Base-by-base conservation (phyloP, 2,329 filamentous ascomycete genomes). In the Didymella keratinophila region DNA sequence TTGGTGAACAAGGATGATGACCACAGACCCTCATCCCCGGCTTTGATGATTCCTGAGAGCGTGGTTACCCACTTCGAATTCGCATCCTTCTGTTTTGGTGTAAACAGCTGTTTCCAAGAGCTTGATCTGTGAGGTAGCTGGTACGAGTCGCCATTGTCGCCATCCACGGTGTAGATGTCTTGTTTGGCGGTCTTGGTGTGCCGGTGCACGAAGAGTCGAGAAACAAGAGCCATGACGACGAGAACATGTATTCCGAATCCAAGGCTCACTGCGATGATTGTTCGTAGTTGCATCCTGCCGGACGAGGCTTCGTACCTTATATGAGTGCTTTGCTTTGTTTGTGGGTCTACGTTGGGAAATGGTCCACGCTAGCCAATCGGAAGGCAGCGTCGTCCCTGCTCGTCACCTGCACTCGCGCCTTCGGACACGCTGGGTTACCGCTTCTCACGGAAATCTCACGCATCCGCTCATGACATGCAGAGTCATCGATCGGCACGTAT, bases 41-140 rank as follows among this genome's bases (percentile, higher is more conserved):
- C 72, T 60, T 73, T 72, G 58, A 76, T 58, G 30, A 76, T 64
- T 34, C 63, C 66, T 12, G 71, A 68, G n/a, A 75, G 27, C 2
- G 63, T 66, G 12, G 73, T 72, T 16, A 71, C 68, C 65, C 66
- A 68, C 8, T 63, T 59, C 11, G 57, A 44, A 18, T 53, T 60
- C 18, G 39, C 57, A 12, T 58, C 60, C 3, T 64, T 56, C 36
- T 59, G 62, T 41, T 69, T 73, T n/a, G 60, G 46, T 12, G 48
- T 5, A 5, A 74, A 65, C 1, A 71, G 27, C 14, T 64, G 65
- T 47, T 53, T 67, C 65, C 66, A 68, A 2, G 70, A 63, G 36
- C 44, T 61, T 32, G 68, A 61, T 36, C 55, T 65, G 12, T 61
- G 52, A 11, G 60, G 46, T 8, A 65, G 57, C 30, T 63, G 63